A percentile compares a stretch with the other conserved stretches of the same genome.
These are phyloP conservation scores for Penicillium flavigenum DNA, from an alignment of 495 filamentous ascomycete species.

Conservation along the genomic window DNA sequence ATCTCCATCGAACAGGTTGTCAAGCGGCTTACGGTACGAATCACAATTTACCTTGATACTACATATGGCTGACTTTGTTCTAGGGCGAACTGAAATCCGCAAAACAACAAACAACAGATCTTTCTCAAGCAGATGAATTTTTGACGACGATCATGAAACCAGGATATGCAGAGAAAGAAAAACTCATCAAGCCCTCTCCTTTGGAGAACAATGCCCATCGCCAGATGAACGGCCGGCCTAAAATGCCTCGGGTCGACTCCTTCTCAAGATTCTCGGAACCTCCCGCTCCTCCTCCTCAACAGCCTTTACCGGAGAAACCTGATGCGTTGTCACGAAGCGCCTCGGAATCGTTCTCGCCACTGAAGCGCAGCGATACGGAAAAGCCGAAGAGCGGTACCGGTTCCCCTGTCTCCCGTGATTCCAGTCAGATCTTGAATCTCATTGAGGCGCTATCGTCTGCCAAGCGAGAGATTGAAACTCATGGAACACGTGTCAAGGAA, in stretches of 20 bases:
- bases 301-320: slow-evolving; percentile 87
- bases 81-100: slow-evolving; percentile 87
- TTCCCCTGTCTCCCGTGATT: slow-evolving; percentile 64
- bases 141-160: slow-evolving; percentile 71
- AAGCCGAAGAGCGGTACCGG: slow-evolving; percentile 58
- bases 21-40: slow-evolving; percentile 84
- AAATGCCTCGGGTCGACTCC: slow-evolving; percentile 58
- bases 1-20: slow-evolving; percentile 94
- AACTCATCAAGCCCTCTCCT: slow-evolving; percentile 37
- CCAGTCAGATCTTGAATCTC: slow-evolving; percentile 73
- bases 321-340: slow-evolving; percentile 57
- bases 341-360: slow-evolving; percentile 47
- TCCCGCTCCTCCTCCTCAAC: slow-evolving; percentile 86
- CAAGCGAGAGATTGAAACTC: slow-evolving; percentile 75
- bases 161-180: slow-evolving; percentile 64
- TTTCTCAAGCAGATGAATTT: slow-evolving; percentile 77
- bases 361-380: slow-evolving; percentile 76
- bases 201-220: slow-evolving; percentile 39
- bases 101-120: slow-evolving; percentile 79
- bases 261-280: slow-evolving; percentile 77
- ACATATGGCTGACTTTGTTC: slow-evolving; percentile 16
- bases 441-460: slow-evolving; percentile 78
- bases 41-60: neutral
- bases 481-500: slow-evolving; percentile 73
- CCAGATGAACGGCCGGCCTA: slow-evolving; percentile 46